Evolutionary conservation across 495 filamentous ascomycete species (phyloP), one percentile per base, ranked within the genome.

Genomic region (Hypoxylon lienhwacheense): DNA sequence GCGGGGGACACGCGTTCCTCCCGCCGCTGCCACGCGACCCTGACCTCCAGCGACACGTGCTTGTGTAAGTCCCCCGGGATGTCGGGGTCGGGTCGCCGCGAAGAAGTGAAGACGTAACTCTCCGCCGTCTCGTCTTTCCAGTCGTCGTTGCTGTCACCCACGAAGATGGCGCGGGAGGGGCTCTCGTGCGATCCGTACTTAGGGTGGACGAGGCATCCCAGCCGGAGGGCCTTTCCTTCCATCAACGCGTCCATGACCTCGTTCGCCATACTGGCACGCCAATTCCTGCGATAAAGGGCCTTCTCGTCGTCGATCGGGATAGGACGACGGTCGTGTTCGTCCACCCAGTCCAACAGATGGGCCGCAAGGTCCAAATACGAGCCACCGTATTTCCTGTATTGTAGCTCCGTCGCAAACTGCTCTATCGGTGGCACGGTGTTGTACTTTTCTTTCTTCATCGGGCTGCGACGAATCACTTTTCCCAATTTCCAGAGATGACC

Each of bases 401-500:
- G 24, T 6, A 67, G 46, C 6, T 65, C 57, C 15, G 61, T 63
- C 10, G 65, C 65, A 4, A 67, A 53, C 7, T 14, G 24, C 4
- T 34, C 55, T 3, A 67, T 51, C 7, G 62, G 55, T 22, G 22
- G 22, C 7, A 67, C 12, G 7, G 47, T 65, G n/a, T 25, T 46
- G 32, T 49, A 67, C 15, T 63, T 67, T 11, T 62, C 45, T 6
- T 16, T 8, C 24, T 58, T 67, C 43, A 67, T 54, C 19, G 65
- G 54, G 11, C 44, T 22, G n/a, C 37, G 52, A 5, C 58, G 53
- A 41, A 70, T 68, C 15, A 66, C 37, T 35, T 64, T 65, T 21
- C 63, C 53, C 1, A 68, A 41, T 24, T 55, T 66, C 68, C 68
- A 70, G 12, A 70, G 45, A 53, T 66, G 56, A 19, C 68, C 68